A percentile compares a stretch with the other conserved stretches of the same genome.
Conservation (phyloP, 805 yeast species). For the Ascoidea rubescens region DNA sequence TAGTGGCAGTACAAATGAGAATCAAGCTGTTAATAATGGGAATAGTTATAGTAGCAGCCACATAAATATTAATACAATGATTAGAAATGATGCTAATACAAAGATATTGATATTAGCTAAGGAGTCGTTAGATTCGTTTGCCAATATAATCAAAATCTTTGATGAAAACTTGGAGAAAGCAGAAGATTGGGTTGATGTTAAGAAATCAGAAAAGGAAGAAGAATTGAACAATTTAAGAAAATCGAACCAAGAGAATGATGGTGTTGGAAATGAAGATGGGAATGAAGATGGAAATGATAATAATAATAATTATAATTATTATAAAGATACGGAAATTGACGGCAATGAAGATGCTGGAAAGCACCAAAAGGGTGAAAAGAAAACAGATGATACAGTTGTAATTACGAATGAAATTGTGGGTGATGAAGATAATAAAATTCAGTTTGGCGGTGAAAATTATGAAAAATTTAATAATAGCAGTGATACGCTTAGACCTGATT, state of each 20-base stretch:
- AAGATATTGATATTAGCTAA: slow-evolving; percentile 71
- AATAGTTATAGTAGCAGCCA: slow-evolving; percentile 9
- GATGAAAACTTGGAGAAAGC: slow-evolving; percentile 77
- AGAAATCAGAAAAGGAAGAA: slow-evolving; percentile 5
- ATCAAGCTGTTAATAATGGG: slow-evolving; percentile 5
- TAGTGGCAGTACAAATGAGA: not conserved
- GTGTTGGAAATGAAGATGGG: not conserved
- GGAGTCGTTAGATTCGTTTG: slow-evolving; percentile 80
- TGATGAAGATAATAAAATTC: no score
- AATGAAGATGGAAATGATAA: not conserved
- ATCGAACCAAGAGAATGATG: not conserved
- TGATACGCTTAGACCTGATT: no score
- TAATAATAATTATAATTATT: no score
- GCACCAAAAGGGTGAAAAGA: not conserved
- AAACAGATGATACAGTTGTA: no score
- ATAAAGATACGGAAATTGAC: not conserved
- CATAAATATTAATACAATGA: slow-evolving; percentile 3
- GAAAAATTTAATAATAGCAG: no score
- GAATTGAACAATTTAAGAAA: slow-evolving; percentile 3
- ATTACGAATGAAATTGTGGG: no score
- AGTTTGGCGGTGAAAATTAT: no score
- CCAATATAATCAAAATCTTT: slow-evolving; percentile 69
- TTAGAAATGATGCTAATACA: slow-evolving; percentile 36
- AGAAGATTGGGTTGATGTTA: slow-evolving; percentile 53
- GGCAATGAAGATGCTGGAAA: not conserved